Conservation (phyloP, 306 rosid species). For the Cercis canadensis region DNA sequence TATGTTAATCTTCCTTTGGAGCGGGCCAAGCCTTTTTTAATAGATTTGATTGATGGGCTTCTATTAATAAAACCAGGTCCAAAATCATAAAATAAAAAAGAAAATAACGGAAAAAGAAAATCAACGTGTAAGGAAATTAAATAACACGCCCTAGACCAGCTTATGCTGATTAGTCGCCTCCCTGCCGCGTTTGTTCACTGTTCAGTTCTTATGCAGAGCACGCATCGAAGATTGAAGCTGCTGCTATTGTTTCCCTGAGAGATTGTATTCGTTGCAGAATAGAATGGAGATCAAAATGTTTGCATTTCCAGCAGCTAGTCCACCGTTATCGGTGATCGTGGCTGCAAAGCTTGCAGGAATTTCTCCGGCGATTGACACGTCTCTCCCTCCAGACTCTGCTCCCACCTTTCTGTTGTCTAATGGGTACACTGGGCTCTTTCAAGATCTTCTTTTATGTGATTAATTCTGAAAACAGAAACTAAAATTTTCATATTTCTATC, state of each 20-base stretch:
- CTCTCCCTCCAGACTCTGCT: constrained; percentile 60
- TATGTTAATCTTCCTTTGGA: background rate
- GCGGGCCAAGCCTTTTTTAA: constrained; percentile 1
- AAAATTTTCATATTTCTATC: background rate
- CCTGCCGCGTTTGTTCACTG: background rate
- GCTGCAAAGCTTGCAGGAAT: constrained; percentile 73
- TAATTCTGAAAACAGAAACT: background rate
- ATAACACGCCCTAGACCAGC: background rate
- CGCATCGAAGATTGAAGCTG: background rate
- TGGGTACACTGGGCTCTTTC: constrained; percentile 55
- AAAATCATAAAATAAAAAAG: background rate
- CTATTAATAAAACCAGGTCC: background rate
- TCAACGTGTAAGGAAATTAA: too few relatives aligned
- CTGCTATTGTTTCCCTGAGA: background rate
- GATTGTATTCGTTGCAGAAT: background rate
- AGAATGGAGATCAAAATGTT: constrained; percentile 61
- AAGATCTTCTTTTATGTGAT: background rate
- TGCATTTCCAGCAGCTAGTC: constrained; percentile 61
- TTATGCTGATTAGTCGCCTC: background rate
- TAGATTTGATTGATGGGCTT: background rate
- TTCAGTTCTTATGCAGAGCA: too few relatives aligned
- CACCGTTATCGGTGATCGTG: constrained; percentile 73
- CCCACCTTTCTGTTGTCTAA: constrained; percentile 57
- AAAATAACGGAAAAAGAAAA: too few relatives aligned
- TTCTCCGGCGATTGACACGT: constrained; percentile 51